Evolutionary conservation across 345 rosid species (phyloP), one percentile per base, ranked within the genome.

Genomic region (Aethionema arabicum): DNA sequence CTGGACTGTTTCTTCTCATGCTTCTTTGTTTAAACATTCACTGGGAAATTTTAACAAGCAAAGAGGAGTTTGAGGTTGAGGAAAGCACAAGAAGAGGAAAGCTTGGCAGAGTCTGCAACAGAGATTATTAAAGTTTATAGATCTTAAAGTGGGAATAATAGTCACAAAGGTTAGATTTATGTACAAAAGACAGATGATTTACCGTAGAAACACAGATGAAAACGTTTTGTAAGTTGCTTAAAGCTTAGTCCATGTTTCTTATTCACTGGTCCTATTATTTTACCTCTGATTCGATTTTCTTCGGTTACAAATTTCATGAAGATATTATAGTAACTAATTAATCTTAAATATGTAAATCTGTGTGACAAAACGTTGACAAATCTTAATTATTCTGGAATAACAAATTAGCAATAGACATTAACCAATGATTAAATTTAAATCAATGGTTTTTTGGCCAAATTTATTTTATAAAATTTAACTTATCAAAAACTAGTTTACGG

Each of bases 41-140:
- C 40, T 32, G 52, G 44, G 4, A 2, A 52, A 58, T 43, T 50
- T 14, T 16, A n/a, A 29, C 40, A 35, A 51, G 51, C 51, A 51
- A 47, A 63, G 58, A 33, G 4, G 32, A 21, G 29, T 6, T 6
- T 63, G 59, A 56, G 33, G 16, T 30, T 53, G 27, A 61, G 68
- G 55, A 61, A 38, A 54, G 54, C 11, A 52, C 29, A 30, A 52
- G 27, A 31, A 12, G 43, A 38, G 56, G 7, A 40, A 40, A 47
- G 8, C 56, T 46, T 8, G 2, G 7, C 11, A 11, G 21, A 3
- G 59, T 51, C 32, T 10, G 59, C 69, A 39, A 56, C 52, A 54
- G 44, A 53, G 42, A 37, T 37, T 37, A 14, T 48, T 3, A 5
- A 49, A 21, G 64, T 14, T 36, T 29, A 27, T 30, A 37, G 16